Base-by-base conservation (phyloP, 139 green algal genomes). In the Nannochloris sp. region DNA sequence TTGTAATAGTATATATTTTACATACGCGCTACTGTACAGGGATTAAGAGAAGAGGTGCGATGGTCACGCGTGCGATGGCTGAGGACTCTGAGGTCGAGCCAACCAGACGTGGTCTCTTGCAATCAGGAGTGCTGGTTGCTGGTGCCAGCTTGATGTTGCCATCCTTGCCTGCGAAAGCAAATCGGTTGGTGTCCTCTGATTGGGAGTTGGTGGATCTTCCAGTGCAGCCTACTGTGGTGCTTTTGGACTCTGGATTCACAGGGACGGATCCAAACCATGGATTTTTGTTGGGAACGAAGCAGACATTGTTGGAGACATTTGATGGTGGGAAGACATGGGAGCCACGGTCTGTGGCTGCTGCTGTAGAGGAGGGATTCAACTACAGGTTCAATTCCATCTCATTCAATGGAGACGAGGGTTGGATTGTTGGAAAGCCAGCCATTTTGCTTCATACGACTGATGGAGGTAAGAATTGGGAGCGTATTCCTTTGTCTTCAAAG, bases 361-460 rank as follows among this genome's bases (percentile, higher is more conserved):
- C 77, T 2, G 59, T 66, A 36, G 83, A 89, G 26, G 79, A 89
- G 61, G 83, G 74, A 51, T 90, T 95, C 70, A 95, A 95, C 72
- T 95, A 93, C 79, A 80, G 92, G 55, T 98, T 98, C 85, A 95
- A 94, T 72, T 89, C 80, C 66, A 91, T 99, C 62, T 85, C 65
- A 50, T 99, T 99, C 75, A 84, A 74, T n/a, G 86, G 87, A 37
- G 80, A 90, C 26, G 94, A 99, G 77, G 94, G 94, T 56, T 99
- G 91, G 90, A 99, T 99, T 61, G 85, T 98, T 40, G 94, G 94
- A 72, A 98, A 97, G 84, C 94, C 94, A 23, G 87, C 92, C 45
- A 98, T 99, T 71, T 72, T 99, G 65, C 79, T 98, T 72, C 88
- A 98, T 84, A 98, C 91, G 57, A 87, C 61, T 4, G 85, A 99